phyloP scores from a whole-genome alignment of 23 red algal species.

The Agarophyton chilense region DNA sequence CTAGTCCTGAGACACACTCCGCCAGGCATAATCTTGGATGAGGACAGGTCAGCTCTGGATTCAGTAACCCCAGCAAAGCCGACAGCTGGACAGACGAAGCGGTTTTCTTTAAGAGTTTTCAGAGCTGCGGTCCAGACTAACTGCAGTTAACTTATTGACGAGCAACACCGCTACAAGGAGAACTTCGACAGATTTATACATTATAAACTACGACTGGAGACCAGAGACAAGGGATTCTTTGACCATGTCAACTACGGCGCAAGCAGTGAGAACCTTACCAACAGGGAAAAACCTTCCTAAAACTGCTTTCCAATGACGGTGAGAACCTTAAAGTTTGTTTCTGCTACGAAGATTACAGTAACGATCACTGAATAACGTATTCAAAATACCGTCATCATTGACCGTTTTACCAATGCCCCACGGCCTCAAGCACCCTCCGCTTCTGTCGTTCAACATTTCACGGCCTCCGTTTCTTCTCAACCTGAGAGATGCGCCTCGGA shows the following conservation, averaged over 20 bases:
- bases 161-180: neutral
- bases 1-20: neutral
- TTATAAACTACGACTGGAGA: neutral
- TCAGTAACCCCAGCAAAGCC: neutral
- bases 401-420: neutral
- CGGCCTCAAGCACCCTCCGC: too few relatives aligned
- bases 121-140: neutral
- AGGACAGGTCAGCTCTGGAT: neutral
- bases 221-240: neutral
- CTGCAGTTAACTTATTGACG: neutral
- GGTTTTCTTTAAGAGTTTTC: neutral
- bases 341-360: neutral
- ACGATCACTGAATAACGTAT: neutral
- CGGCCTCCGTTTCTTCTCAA: too few relatives aligned
- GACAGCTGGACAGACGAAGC: neutral
- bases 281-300: neutral
- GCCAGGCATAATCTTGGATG: neutral
- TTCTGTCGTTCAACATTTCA: too few relatives aligned
- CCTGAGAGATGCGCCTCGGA: too few relatives aligned
- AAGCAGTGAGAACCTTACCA: neutral
- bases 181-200: neutral
- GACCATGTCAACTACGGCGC: neutral
- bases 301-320: neutral
- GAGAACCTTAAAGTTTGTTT: neutral
- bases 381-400: neutral